Evolutionary conservation across 768 basidiomycete genomes (phyloP), one percentile per base, ranked within the genome.

Genomic region (Gymnopilus junonius): DNA sequence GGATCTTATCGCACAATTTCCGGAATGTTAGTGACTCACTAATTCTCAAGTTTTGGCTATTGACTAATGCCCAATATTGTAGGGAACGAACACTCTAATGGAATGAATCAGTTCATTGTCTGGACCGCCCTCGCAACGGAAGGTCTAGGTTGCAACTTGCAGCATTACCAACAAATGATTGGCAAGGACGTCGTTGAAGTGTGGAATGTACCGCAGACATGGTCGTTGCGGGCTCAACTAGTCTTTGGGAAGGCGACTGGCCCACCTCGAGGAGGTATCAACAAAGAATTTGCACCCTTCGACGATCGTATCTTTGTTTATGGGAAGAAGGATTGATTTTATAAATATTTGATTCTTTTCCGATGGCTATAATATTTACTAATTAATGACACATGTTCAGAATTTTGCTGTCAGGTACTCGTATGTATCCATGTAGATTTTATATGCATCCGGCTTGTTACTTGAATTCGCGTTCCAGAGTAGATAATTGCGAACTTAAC

Each of bases 181-280:
- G 35, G 27, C 34, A 40, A 50, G 34, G 58, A 59, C 7, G 58
- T 59, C 3, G 25, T 29, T 17, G 25, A 25, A 21, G 39, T 34
- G 3, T 59, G 58, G 58, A 59, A 59, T 14, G 46, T 59, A 2
- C 58, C 58, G 2, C 34, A 59, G 48, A 59, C 34, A 8, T 59
- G 58, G 58, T 23, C n/a, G 3, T 45, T 59, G 10, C 58, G 48
- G 3, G 48, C 58, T 1, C 46, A 59, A 27, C 31, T 59, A 2
- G 48, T 59, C 37, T 59, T 59, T 21, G 58, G 58, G 14, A 51
- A 37, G 23, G 34, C 58, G 12, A 59, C 58, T 15, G 58, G 58
- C 4, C 58, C 58, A 6, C 58, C 58, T 8, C 46, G 58, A n/a
- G 58, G 58, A 5, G 58, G 58, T 20, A 37, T 55, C 20, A 20